Evolutionary conservation across 2,329 filamentous ascomycete species (phyloP), one percentile per base, ranked within the genome.

Genomic region (Atkinsonella hypoxylon): DNA sequence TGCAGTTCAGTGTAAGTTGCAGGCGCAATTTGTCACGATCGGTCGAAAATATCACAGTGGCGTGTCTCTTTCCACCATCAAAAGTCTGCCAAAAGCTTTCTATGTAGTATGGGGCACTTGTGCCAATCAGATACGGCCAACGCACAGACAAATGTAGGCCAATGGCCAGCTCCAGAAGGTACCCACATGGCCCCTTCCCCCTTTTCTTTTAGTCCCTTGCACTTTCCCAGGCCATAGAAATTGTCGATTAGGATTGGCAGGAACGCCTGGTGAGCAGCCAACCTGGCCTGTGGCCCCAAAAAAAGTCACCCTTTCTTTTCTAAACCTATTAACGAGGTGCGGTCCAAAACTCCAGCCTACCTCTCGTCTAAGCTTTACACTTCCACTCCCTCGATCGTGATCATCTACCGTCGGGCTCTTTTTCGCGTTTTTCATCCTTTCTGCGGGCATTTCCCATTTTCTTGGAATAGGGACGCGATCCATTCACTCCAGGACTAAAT

Each of bases 161-260:
- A 65, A 65, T 67, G 47, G 58, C 45, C 45, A 60, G 59, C 59
- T 60, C 53, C 44, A 57, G 51, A 57, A 49, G 53, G 53, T 51
- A 52, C n/a, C 54, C 51, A 53, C 49, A 45, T 54, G 58, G 57
- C 63, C 62, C 63, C 61, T 70, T 68, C 68, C 70, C 70, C 70
- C 66, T 68, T 70, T 68, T 68, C 70, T 68, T 62, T 65, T 60
- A 54, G 62, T 59, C 67, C 68, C 65, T 26, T 68, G 66, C 63
- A 62, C 62, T 64, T 59, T 61, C 64, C 61, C 44, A 42, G 57
- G 61, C 61, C 56, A 67, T 59, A 66, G 71, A 75, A 75, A 75
- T 74, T 75, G 69, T 71, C 69, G 62, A 66, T 67, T 70, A 65
- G 64, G 66, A 67, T 64, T 64, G 64, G 64, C 64, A 66, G 63